Percentiles rank a stretch among this genome's conserved stretches.
phyloP scores from a whole-genome alignment of 441 rosid species.

The Dalechampia spathulata region DNA sequence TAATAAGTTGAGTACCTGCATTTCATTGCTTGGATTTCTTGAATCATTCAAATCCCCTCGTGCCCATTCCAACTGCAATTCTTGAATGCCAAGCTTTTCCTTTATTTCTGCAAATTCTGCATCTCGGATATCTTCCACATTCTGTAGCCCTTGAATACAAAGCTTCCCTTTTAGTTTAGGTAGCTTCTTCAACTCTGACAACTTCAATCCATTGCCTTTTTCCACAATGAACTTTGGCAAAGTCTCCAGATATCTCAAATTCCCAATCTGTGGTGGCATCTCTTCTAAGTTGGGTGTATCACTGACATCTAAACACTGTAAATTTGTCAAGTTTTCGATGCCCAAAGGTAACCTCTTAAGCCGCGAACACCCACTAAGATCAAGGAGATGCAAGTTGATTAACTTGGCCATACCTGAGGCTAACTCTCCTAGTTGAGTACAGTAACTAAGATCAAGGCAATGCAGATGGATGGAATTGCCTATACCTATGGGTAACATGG shows the following conservation, averaged over 20 bases:
- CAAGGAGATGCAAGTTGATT: conserved; percentile 1
- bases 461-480: too few species aligned
- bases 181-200: not conserved
- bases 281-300: too few species aligned
- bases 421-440: too few species aligned
- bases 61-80: too few species aligned
- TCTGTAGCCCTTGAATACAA: not conserved
- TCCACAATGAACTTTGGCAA: conserved; percentile 6
- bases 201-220: too few species aligned
- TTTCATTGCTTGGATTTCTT: too few species aligned
- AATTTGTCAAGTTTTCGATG: not conserved
- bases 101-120: not conserved
- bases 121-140: not conserved
- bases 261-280: too few species aligned
- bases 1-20: conserved; percentile 1
- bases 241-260: not conserved
- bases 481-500: not conserved
- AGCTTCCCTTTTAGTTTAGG: conserved; percentile 5
- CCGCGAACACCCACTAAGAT: not conserved
- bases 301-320: too few species aligned
- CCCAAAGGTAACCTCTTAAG: conserved; percentile 1
- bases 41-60: too few species aligned
- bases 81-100: not conserved
- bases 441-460: too few species aligned
- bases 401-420: too few species aligned